Evolutionary conservation across 441 rosid genomes (phyloP), one percentile per base, ranked within the genome.

Genomic region (Lepidium campestre): DNA sequence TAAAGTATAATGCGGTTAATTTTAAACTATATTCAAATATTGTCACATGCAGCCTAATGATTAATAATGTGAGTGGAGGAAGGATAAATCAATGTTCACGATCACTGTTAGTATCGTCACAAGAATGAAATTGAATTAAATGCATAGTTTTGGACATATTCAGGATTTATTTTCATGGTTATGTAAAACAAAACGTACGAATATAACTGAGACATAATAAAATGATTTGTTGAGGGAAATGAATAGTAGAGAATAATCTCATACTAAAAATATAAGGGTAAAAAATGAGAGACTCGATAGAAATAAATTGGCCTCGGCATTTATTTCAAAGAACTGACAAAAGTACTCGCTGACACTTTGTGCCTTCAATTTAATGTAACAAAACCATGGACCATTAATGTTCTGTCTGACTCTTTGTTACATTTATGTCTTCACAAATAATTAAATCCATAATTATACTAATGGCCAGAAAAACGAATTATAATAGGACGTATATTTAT

Each of bases 341-440:
- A 72, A 65, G 72, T 52, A 59, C 62, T 65, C 67, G 29, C 62
- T 72, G 72, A 65, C 76, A 72, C 72, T 41, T 65, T 58, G 67
- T 58, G 42, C 53, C 4, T 58, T 41, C 57, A 42, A 65, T 65
- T 65, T 65, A 65, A 72, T 65, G 41, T n/a, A 23, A 7, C 25
- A 10, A 65, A 72, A 72, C 76, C 67, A 72, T 59, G 42, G 67
- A 65, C 72, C 76, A 72, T 66, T 66, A 65, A 65, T 65, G 72
- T 61, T 58, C 62, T 72, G 72, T 46, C 75, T 9, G 69, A 62
- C 62, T 46, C 68, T 68, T 29, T 20, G 35, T 50, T 41, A 49
- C 46, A 37, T 39, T 57, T 57, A 20, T n/a, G 19, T 69, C 67
- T 56, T 64, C 57, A 36, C 69, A 54, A 31, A 40, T 70, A 34